Evolutionary conservation across 202 grass and related monocot genomes (phyloP), one percentile per base, ranked within the genome.

Genomic region (Cymbopogon flexuosus): DNA sequence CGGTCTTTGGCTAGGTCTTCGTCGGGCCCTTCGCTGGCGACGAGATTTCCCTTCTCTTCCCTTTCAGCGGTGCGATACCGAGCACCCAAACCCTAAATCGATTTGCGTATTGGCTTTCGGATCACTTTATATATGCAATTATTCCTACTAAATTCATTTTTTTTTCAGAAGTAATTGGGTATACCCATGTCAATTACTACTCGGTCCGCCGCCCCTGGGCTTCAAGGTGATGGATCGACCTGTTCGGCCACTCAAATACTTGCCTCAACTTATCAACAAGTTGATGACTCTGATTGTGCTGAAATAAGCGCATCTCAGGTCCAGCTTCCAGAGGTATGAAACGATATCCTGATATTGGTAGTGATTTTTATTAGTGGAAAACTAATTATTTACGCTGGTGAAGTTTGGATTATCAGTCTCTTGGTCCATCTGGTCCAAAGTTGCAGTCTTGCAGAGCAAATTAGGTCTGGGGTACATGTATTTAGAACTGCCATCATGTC

Each of bases 301-400:
- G 31, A 74, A 74, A 57, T 21, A 74, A 57, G 5, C 6, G 71
- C 10, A 39, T 23, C 49, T 11, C 49, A 57, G 9, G 18, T 57
- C 71, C 49, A 74, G 49, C 71, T 74, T 74, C 71, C 71, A 57
- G 49, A 37, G 49, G 49, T 74, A 74, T 36, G 49, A 57, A 3
- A 37, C 8, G 11, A 41, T 52, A 22, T 8, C 6, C 35, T 2
- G 7, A 58, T 58, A 22, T 8, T 58, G 54, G 23, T 58, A 58
- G 19, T 58, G 54, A 58, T 22, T 58, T 10, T 10, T 22, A 1
- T 23, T 56, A 56, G 47, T 52, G 47, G 56, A 19, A 24, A 58
- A 23, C 3, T 22, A 19, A 58, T 23, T 23, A 60, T 27, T 3
- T 59, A 1, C 8, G 21, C 21, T 11, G 21, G n/a, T 39, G 5